These are phyloP conservation scores for Penicillium hesseltinei DNA, from an alignment of 2,329 filamentous ascomycete genomes.

Conservation along the genomic window DNA sequence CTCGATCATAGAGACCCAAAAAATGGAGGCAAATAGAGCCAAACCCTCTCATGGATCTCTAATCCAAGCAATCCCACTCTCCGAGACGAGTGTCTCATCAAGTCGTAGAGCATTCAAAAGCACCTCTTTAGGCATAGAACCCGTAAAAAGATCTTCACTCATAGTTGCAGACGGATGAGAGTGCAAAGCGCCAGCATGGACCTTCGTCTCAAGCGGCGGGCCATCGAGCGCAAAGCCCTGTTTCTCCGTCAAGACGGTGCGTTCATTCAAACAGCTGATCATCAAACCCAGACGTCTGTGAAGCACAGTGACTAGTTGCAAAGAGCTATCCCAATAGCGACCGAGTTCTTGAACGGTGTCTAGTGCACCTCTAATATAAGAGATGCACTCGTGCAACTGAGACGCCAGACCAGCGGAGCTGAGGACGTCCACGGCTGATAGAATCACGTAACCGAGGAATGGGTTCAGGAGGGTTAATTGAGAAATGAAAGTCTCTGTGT, in stretches of 20 bases:
- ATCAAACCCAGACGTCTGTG: constrained; percentile 48
- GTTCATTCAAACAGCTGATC: constrained; percentile 36
- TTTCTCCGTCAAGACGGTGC: constrained; percentile 34
- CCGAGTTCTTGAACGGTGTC: constrained; percentile 57
- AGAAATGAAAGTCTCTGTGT: constrained; percentile 19
- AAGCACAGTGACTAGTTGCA: constrained; percentile 52
- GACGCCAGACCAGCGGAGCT: constrained; percentile 58
- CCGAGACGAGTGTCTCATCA: constrained; percentile 24
- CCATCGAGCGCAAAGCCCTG: constrained; percentile 39
- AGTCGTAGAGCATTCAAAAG: constrained; percentile 34
- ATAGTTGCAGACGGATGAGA: constrained; percentile 11
- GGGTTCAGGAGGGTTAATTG: constrained; percentile 54
- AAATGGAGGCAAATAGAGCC: no score
- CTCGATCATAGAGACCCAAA: no score
- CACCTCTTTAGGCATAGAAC: constrained; percentile 29
- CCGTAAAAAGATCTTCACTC: constrained; percentile 47
- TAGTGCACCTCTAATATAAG: constrained; percentile 54
- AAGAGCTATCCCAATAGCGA: constrained; percentile 59
- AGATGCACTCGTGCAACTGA: constrained; percentile 53
- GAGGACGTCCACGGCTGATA: constrained; percentile 65
- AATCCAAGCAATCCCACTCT: constrained; percentile 31
- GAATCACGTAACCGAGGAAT: constrained; percentile 60
- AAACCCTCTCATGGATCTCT: constrained; percentile 17
- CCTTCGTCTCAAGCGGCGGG: constrained; percentile 41
- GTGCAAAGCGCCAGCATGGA: constrained; percentile 26